A percentile compares a stretch with the other conserved stretches of the same genome.
Conservation (phyloP, 495 filamentous ascomycete species). For the Aspergillus panamensis region DNA sequence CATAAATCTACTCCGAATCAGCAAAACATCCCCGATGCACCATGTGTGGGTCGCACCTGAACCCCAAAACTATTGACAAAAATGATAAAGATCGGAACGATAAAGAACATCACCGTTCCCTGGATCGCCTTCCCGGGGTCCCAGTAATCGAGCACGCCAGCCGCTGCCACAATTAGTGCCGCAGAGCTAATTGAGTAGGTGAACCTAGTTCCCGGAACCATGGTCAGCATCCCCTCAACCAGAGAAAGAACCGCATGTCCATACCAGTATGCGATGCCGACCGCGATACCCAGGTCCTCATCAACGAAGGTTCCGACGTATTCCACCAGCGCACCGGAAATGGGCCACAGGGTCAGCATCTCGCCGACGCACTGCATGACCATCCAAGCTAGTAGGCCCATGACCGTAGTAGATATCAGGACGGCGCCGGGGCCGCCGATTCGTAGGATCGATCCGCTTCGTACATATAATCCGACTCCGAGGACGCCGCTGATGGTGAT, state of each 20-base stretch:
- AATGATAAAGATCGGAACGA: conserved; percentile 31
- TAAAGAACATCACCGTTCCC: conserved; percentile 28
- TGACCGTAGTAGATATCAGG: conserved; percentile 38
- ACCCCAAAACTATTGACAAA: conserved; percentile 34
- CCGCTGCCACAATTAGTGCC: conserved; percentile 36
- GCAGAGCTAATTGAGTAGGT: conserved; percentile 42
- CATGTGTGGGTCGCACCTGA: conserved; percentile 20
- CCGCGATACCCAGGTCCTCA: conserved; percentile 41
- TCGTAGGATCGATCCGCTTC: conserved; percentile 41
- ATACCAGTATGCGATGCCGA: conserved; percentile 49
- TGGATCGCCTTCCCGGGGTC: conserved; percentile 24
- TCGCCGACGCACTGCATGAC: conserved; percentile 51
- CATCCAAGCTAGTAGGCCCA: conserved; percentile 39
- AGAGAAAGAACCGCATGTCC: no score
- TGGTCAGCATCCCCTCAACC: not conserved
- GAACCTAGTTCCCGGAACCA: conserved; percentile 31
- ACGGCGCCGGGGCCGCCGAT: conserved; percentile 42
- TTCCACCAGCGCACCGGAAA: conserved; percentile 43
- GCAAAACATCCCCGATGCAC: not conserved
- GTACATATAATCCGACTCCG: conserved; percentile 48
- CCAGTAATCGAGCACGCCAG: conserved; percentile 40
- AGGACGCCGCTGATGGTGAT: conserved; percentile 46
- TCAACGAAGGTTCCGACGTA: conserved; percentile 51
- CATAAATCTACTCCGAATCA: conserved; percentile 31
- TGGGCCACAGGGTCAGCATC: conserved; percentile 48